Conservation (phyloP, 805 yeast genomes). For the Maudiozyma pseudohumilis region DNA sequence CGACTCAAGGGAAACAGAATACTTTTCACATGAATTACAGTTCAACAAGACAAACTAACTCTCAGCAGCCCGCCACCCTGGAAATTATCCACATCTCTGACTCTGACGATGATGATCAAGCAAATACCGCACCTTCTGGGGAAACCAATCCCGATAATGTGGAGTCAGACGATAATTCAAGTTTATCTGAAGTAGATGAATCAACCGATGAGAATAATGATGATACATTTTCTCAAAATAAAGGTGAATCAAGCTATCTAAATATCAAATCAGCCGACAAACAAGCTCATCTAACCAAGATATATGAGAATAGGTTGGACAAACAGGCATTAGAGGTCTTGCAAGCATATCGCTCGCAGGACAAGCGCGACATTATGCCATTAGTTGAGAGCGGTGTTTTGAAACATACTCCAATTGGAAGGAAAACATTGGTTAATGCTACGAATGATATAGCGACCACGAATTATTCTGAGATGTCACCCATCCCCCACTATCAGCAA, state of each 20-base stretch:
- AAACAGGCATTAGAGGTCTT: constrained; percentile 8
- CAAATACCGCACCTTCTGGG: neutral
- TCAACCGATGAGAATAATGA: too few species aligned
- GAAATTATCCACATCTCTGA: constrained; percentile 11
- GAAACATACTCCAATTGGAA: constrained; percentile 13
- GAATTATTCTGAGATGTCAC: constrained; percentile 19
- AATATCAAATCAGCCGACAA: too few species aligned
- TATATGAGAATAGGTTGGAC: constrained; percentile 12
- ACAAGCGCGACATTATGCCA: constrained; percentile 7
- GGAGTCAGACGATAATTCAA: too few species aligned
- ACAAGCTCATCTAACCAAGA: constrained; percentile 6
- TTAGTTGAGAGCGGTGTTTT: constrained; percentile 18
- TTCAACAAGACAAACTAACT: too few species aligned
- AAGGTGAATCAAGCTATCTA: too few species aligned
- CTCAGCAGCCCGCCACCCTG: constrained; percentile 7
- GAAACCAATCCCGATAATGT: neutral
- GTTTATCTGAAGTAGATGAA: too few species aligned
- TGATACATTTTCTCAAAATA: too few species aligned
- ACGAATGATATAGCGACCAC: constrained; percentile 25
- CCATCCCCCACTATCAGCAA: constrained; percentile 18
- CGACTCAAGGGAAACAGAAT: too few species aligned
- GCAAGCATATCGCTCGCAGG: constrained; percentile 4
- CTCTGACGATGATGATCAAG: constrained; percentile 4
- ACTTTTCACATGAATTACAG: too few species aligned
- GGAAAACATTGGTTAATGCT: constrained; percentile 13